A percentile compares a stretch with the other conserved stretches of the same genome.
Conservation (phyloP, 495 filamentous ascomycete genomes). For the Chlorociboria aeruginascens region DNA sequence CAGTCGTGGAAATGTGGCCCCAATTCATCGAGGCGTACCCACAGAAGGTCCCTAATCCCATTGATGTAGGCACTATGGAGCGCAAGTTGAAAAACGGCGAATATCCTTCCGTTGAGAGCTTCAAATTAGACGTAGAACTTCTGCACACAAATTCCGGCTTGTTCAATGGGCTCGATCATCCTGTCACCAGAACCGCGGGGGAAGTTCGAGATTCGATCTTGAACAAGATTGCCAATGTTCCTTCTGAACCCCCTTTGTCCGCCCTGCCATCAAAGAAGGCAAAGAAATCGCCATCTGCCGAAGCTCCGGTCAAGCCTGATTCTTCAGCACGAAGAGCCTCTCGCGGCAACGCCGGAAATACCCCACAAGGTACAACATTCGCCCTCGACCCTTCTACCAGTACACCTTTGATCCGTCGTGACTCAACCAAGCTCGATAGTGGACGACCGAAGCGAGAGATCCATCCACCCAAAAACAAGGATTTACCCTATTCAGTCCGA, state of each 20-base stretch:
- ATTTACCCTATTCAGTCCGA: constrained; percentile 65
- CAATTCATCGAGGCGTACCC: constrained; percentile 49
- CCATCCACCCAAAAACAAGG: constrained; percentile 76
- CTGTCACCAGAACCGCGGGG: constrained; percentile 47
- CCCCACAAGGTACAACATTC: constrained; percentile 43
- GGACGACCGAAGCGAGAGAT: constrained; percentile 86
- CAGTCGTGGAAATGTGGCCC: constrained; percentile 50
- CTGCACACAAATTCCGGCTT: constrained; percentile 61
- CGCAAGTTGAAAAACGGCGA: constrained; percentile 52
- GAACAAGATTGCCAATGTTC: constrained; percentile 9
- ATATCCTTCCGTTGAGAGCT: constrained; percentile 52
- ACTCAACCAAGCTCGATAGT: constrained; percentile 62
- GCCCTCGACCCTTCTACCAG: constrained; percentile 66
- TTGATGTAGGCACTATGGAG: constrained; percentile 79
- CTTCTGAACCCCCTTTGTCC: not conserved
- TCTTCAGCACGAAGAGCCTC: constrained; percentile 28
- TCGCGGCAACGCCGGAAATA: constrained; percentile 28
- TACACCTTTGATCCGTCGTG: constrained; percentile 83
- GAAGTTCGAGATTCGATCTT: constrained; percentile 10
- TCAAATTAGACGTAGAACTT: constrained; percentile 58
- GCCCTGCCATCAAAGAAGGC: constrained; percentile 15
- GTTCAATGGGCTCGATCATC: constrained; percentile 75
- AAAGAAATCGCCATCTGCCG: constrained; percentile 33
- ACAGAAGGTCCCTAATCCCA: constrained; percentile 58
- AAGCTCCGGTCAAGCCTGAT: constrained; percentile 21